Percentiles rank a stretch among this genome's conserved stretches.
Evolutionary conservation across 495 filamentous ascomycete genomes (phyloP).

Genomic region (Xylaria longipes): DNA sequence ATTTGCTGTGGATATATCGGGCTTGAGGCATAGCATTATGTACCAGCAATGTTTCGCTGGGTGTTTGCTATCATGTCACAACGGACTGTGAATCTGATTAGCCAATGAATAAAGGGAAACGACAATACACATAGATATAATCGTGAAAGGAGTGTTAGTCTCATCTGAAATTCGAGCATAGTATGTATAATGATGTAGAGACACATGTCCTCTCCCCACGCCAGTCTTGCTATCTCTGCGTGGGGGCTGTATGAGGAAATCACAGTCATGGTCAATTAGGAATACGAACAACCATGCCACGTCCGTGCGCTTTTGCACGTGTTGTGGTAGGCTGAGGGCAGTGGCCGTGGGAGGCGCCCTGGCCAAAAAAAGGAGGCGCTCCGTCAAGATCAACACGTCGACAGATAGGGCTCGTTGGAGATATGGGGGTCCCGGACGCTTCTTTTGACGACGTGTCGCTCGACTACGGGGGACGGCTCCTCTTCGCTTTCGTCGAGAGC

Average conservation of each 20-base stretch:
- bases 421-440: background rate
- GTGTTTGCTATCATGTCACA: constrained; percentile 12
- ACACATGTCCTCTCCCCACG: background rate
- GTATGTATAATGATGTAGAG: background rate
- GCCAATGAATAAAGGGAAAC: background rate
- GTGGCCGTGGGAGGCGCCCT: background rate
- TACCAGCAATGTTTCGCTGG: background rate
- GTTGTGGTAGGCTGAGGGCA: background rate
- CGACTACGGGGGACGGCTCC: background rate
- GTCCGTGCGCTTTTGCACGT: background rate
- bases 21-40: constrained; percentile 2
- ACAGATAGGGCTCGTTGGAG: background rate
- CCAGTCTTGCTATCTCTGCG: background rate
- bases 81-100: background rate
- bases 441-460: background rate
- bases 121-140: background rate
- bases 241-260: background rate
- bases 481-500: background rate
- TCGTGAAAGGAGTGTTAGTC: background rate
- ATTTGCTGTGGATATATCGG: constrained; percentile 20
- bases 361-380: background rate
- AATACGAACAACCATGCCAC: background rate
- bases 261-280: background rate
- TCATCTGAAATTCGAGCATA: background rate
- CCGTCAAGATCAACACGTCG: background rate